phyloP scores from a whole-genome alignment of 2,329 filamentous ascomycete species.

The Pseudopithomyces maydicus region DNA sequence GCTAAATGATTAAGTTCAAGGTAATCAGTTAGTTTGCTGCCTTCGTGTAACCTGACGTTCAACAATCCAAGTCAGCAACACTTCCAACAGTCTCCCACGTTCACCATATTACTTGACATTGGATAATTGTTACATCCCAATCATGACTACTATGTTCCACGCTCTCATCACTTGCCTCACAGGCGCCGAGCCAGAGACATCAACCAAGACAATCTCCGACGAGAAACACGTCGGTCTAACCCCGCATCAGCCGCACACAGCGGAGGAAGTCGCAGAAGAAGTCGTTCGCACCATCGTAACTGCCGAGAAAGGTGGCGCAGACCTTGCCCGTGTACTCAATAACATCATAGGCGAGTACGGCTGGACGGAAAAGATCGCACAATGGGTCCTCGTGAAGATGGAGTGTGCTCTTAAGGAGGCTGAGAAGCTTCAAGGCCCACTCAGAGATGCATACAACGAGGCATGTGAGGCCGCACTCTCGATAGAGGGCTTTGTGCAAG shows the following conservation, averaged over 20 bases:
- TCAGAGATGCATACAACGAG: constrained; percentile 30
- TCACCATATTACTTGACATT: too few relatives aligned
- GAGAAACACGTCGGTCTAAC: constrained; percentile 20
- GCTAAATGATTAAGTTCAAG: too few relatives aligned
- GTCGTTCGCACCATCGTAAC: constrained; percentile 25
- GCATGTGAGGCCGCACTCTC: constrained; percentile 26
- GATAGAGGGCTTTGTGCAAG: constrained; percentile 33
- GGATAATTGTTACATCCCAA: not conserved
- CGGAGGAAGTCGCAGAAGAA: constrained; percentile 21
- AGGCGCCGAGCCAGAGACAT: constrained; percentile 8
- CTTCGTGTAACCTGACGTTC: too few relatives aligned
- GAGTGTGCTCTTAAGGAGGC: constrained; percentile 13
- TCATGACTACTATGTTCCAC: constrained; percentile 15
- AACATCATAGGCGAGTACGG: constrained; percentile 27
- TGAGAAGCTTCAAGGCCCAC: not conserved
- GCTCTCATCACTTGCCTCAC: constrained; percentile 19
- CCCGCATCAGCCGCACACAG: constrained; percentile 5
- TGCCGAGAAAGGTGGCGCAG: constrained; percentile 19
- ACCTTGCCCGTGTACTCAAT: constrained; percentile 28
- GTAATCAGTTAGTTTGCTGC: too few relatives aligned
- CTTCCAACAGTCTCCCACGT: too few relatives aligned
- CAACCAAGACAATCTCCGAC: constrained; percentile 2
- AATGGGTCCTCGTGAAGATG: constrained; percentile 33
- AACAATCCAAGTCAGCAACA: too few relatives aligned
- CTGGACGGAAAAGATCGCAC: constrained; percentile 39